phyloP scores from a whole-genome alignment of 331 rosid genomes.

The Quercus phellos region DNA sequence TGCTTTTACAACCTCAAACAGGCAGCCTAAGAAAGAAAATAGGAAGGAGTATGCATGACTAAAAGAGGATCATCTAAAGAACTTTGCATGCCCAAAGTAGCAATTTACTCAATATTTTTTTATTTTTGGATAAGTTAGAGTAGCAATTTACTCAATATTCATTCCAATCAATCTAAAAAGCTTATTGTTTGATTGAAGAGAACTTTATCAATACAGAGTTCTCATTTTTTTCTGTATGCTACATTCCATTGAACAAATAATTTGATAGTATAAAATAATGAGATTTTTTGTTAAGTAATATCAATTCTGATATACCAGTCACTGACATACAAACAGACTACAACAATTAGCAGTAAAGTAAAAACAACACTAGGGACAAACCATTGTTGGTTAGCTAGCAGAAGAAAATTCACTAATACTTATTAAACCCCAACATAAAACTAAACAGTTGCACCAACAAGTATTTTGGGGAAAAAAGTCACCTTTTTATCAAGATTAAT shows the following conservation, averaged over 20 bases:
- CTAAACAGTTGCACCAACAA: constrained; percentile 4
- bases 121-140: too few relatives aligned
- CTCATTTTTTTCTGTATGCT: neutral
- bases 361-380: neutral
- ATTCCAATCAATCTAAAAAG: too few relatives aligned
- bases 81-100: neutral
- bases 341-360: neutral
- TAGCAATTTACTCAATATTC: too few relatives aligned
- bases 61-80: neutral
- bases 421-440: neutral
- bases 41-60: neutral
- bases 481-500: constrained; percentile 88
- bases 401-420: neutral
- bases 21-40: neutral
- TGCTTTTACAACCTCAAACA: neutral
- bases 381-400: neutral
- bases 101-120: neutral
- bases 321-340: neutral
- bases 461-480: constrained; percentile 5
- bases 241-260: neutral
- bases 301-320: neutral
- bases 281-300: neutral
- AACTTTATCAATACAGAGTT: neutral
- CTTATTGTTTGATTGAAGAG: too few relatives aligned
- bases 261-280: neutral